Evolutionary conservation across 2,329 filamentous ascomycete species (phyloP).

Genomic region (Aspergillus persii): DNA sequence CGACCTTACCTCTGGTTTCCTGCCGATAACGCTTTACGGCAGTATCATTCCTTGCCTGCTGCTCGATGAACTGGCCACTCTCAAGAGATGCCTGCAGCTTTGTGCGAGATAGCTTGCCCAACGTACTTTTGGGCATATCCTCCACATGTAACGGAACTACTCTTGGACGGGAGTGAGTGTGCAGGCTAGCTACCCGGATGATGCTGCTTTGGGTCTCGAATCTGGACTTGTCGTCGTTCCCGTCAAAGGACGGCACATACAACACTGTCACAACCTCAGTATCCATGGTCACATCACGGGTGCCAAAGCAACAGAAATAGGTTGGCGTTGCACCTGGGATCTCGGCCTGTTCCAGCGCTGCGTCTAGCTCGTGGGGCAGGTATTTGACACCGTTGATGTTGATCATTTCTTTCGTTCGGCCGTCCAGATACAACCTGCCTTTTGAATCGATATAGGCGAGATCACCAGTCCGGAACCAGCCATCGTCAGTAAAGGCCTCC

Average conservation of each 20-base stretch:
- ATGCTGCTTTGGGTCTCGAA: slow-evolving; percentile 10
- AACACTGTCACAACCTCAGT: slow-evolving; percentile 43
- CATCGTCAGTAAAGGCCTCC: slow-evolving; percentile 26
- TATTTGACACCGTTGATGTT: slow-evolving; percentile 51
- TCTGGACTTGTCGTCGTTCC: slow-evolving; percentile 7
- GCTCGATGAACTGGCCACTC: slow-evolving; percentile 26
- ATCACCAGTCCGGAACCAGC: slow-evolving; percentile 32
- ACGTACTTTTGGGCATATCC: slow-evolving; percentile 10
- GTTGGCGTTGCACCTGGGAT: slow-evolving; percentile 23
- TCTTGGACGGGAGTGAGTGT: neutral
- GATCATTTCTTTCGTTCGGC: slow-evolving; percentile 42
- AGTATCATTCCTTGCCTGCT: neutral
- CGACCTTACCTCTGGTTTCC: neutral
- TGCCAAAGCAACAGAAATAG: slow-evolving; percentile 42
- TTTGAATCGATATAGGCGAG: slow-evolving; percentile 11
- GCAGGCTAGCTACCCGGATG: slow-evolving; percentile 3
- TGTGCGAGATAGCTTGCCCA: slow-evolving; percentile 16
- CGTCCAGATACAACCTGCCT: slow-evolving; percentile 10
- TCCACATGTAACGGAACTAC: slow-evolving; percentile 8
- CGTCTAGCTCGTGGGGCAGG: slow-evolving; percentile 38
- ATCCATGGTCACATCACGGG: slow-evolving; percentile 17
- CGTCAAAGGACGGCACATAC: slow-evolving; percentile 31
- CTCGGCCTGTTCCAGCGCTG: slow-evolving; percentile 35
- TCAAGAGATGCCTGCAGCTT: slow-evolving; percentile 26
- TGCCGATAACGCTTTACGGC: slow-evolving; percentile 2